A percentile compares a stretch with the other conserved stretches of the same genome.
Conservation (phyloP, 1,139 yeast species). For the Kluyveromyces marxianus region DNA sequence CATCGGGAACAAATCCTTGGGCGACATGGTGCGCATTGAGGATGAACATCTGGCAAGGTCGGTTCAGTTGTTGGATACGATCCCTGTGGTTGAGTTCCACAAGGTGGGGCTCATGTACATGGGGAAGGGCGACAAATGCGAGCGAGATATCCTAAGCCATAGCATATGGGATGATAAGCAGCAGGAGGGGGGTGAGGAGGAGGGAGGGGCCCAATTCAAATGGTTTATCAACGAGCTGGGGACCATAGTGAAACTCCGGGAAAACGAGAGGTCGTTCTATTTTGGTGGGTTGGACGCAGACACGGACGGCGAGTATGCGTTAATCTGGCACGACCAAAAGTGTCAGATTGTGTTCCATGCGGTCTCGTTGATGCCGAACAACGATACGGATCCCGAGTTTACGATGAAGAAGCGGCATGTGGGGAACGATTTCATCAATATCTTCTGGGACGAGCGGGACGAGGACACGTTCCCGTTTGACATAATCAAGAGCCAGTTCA, state of each 20-base stretch:
- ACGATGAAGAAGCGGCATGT: conserved; percentile 73
- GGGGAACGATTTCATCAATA: conserved; percentile 77
- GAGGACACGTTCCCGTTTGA: conserved; percentile 57
- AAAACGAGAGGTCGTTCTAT: conserved; percentile 45
- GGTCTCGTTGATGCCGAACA: conserved; percentile 69
- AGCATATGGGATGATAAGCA: conserved; percentile 12
- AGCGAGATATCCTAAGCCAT: conserved; percentile 59
- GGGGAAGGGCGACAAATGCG: conserved; percentile 57
- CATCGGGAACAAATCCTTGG: neutral
- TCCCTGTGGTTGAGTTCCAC: conserved; percentile 73
- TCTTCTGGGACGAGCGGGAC: conserved; percentile 71
- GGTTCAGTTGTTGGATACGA: conserved; percentile 57
- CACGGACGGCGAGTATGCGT: conserved; percentile 65
- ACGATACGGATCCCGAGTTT: conserved; percentile 37
- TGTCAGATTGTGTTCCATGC: conserved; percentile 71
- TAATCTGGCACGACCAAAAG: conserved; percentile 65
- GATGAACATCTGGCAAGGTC: conserved; percentile 37
- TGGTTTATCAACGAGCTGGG: conserved; percentile 56
- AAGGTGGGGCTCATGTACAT: conserved; percentile 74
- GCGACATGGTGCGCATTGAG: neutral
- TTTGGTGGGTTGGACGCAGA: conserved; percentile 77
- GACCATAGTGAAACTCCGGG: conserved; percentile 45
- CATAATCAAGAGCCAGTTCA: conserved; percentile 69
- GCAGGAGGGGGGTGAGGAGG: conserved; percentile 12
- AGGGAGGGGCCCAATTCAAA: conserved; percentile 60